Evolutionary conservation across 768 basidiomycete species (phyloP).

Genomic region (Mycena chlorophos): DNA sequence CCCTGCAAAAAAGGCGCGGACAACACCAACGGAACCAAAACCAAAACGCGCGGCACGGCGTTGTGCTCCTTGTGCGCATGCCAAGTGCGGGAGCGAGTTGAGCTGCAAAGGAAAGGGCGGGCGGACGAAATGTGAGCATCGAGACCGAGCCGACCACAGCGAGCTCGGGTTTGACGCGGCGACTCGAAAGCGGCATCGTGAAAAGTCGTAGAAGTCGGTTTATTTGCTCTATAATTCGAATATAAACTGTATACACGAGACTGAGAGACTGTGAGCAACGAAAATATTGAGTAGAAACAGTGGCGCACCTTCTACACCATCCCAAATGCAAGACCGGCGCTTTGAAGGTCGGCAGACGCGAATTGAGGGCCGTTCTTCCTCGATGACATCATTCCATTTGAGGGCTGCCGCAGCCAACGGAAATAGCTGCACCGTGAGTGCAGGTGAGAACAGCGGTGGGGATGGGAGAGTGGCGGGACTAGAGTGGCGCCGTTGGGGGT

Average conservation of each 20-base stretch:
- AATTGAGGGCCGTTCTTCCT: too few species aligned
- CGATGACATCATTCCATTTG: too few species aligned
- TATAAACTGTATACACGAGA: background rate
- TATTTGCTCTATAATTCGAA: background rate
- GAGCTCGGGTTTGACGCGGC: conserved; percentile 4
- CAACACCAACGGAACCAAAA: background rate
- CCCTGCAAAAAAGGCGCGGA: conserved; percentile 1
- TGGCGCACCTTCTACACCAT: too few species aligned
- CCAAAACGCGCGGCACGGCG: background rate
- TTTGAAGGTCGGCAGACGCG: too few species aligned
- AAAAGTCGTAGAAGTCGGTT: background rate
- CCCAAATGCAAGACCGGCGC: too few species aligned
- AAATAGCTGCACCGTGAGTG: too few species aligned
- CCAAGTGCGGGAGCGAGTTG: background rate
- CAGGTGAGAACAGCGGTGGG: too few species aligned
- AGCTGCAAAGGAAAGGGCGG: conserved; percentile 7
- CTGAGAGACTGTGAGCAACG: background rate
- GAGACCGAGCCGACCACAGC: background rate
- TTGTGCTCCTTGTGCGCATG: conserved; percentile 7
- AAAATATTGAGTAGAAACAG: too few species aligned
- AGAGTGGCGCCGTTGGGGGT: too few species aligned
- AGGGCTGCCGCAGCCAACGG: too few species aligned
- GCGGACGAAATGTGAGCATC: conserved; percentile 4
- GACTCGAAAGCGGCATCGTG: conserved; percentile 3
- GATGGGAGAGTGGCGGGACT: too few species aligned